Evolutionary conservation across 768 basidiomycete species (phyloP), one percentile per base, ranked within the genome.

Genomic region (Agaricus subrufescens): DNA sequence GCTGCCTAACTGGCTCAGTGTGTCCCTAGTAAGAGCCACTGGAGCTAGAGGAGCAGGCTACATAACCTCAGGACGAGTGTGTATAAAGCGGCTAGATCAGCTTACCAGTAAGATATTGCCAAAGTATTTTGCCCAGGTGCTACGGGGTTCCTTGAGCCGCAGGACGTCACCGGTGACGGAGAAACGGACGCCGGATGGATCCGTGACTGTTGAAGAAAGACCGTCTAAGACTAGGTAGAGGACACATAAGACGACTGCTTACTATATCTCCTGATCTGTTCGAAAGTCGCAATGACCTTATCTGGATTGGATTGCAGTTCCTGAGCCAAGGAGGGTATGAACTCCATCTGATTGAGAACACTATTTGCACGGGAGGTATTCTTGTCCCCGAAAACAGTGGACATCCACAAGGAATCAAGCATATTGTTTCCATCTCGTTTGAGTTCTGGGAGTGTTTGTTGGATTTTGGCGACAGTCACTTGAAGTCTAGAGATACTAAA

Each of bases 111-210:
- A 69, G 15, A 73, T 67, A 52, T 77, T 59, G 4, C 70, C 64
- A 67, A 98, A 95, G 67, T 90, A 78, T 60, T 86, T 82, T 11
- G 67, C 76, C 85, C 91, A 94, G 1, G 80, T 75, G 51, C 84
- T 86, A 46, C 88, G 80, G 2, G 97, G 96, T 15, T 84, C 76
- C 15, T 77, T 63, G 34, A 98, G 66, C 37, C 71, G 69, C 34
- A 96, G 63, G 43, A 99, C 75, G 63, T 97, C 86, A 10, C 97
- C 97, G n/a, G 87, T 83, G 9, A 98, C 89, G 1, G 91, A 89
- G 67, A 99, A 89, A 39, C 97, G 85, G 23, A 94, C 77, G 42
- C 86, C 90, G 19, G 84, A 80, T 3, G 96, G 91, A 58, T 90
- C 77, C 11, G 86, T 89, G 60, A 97, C 94, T 98, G 58, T 31